Evolutionary conservation across 2,329 filamentous ascomycete species (phyloP), one percentile per base, ranked within the genome.

Genomic region (Pseudocercospora crystallina): DNA sequence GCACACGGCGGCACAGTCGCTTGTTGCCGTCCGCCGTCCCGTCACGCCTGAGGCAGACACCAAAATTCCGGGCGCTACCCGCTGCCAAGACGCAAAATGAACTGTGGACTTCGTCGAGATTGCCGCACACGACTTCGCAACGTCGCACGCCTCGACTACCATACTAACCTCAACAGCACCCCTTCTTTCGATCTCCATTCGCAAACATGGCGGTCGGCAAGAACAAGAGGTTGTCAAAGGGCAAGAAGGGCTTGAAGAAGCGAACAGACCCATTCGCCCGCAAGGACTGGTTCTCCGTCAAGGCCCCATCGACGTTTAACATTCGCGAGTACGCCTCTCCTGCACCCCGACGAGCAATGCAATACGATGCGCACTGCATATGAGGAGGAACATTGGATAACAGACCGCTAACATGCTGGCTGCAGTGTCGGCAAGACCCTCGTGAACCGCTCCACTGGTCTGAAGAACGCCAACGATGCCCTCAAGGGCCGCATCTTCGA

Each of bases 241-340:
- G 94, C 82, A 99, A 97, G 90, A 99, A 99, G 86, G 92, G 94
- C 78, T 84, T 97, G 76, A 97, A 97, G 90, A 97, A 99, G 92
- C 92, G 92, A 82, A 92, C 91, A 72, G 94, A 99, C 78, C 92
- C 94, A 72, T 97, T 97, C 83, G 84, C 91, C 72, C 58, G 92
- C 76, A 99, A 99, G 85, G 94, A 97, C 77, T 97, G 95, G 89
- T 99, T 91, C 82, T 89, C 87, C 71, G 86, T 99, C 79, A 97
- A 97, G 90, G 92, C 94, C 56, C 94, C 94, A 67, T 90, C 90
- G 68, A 95, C 91, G 68, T 97, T 97, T 83, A 86, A 89, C 77
- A 82, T 90, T 75, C 82, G 92, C 87, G 92, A 97, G 92, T 96
- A 91, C 84, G 89, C 77, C 57, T 64, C 50, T 49, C 48, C 56